phyloP scores from a whole-genome alignment of 352 stramenopile species.

The Globisporangium lucens region DNA sequence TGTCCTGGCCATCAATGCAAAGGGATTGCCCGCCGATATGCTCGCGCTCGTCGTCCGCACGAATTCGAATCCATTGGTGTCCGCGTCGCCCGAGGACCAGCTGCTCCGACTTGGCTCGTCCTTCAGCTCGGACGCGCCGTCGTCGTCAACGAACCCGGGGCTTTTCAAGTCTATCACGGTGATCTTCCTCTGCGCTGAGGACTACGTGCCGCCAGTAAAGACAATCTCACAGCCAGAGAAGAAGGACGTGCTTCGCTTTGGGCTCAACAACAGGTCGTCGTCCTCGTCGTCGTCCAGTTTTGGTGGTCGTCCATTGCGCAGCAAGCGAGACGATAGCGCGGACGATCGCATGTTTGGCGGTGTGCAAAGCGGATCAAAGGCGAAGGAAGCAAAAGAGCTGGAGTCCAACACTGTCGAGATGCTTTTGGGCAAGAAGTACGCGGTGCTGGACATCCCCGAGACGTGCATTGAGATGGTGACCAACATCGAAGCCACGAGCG shows the following conservation, averaged over 20 bases:
- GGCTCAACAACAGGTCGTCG: not conserved
- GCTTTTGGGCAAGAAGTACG: slow-evolving; percentile 65
- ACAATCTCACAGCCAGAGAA: slow-evolving; percentile 16
- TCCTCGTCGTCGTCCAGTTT: slow-evolving; percentile 19
- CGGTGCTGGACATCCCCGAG: slow-evolving; percentile 74
- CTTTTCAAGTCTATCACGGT: slow-evolving; percentile 81
- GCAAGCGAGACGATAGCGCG: slow-evolving; percentile 45
- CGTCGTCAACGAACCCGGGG: slow-evolving; percentile 17
- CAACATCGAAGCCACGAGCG: slow-evolving; percentile 26
- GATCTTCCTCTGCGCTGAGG: slow-evolving; percentile 59
- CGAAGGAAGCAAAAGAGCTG: slow-evolving; percentile 43
- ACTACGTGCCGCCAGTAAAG: slow-evolving; percentile 53
- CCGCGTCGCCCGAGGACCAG: slow-evolving; percentile 16
- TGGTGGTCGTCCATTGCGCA: slow-evolving; percentile 41
- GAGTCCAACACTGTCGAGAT: slow-evolving; percentile 46
- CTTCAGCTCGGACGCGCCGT: slow-evolving; percentile 30
- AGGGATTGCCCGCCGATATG: slow-evolving; percentile 55
- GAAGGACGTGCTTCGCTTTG: not conserved
- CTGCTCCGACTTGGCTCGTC: slow-evolving; percentile 25
- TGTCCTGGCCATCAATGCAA: slow-evolving; percentile 61
- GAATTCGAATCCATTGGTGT: slow-evolving; percentile 21
- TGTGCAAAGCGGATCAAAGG: slow-evolving; percentile 20
- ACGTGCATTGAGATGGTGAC: slow-evolving; percentile 74
- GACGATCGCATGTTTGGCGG: slow-evolving; percentile 44
- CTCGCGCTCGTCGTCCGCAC: slow-evolving; percentile 65